Base-by-base conservation (phyloP, 2,329 filamentous ascomycete genomes). In the Aspergillus pseudoviridinutans region DNA sequence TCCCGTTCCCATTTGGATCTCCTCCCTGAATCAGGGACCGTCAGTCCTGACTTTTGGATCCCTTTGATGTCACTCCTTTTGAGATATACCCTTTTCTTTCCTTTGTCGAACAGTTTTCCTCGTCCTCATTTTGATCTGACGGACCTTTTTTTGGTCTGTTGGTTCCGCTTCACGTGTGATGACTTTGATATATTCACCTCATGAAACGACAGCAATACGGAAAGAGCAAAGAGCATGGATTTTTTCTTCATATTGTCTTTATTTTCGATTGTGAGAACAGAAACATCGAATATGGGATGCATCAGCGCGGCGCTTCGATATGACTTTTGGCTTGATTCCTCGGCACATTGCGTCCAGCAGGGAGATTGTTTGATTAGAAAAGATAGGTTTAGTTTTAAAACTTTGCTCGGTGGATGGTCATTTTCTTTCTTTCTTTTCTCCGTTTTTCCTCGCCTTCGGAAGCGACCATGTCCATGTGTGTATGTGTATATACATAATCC, bases 301-400 rank as follows among this genome's bases (percentile, higher is more conserved):
- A 62, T 62, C 56, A 61, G 61, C 61, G 49, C 49, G 61, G 59
- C 57, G 57, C 57, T 52, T 51, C 49, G 46, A 55, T 49, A 29
- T 28, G 27, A 29, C 24, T 53, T 41, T 53, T 49, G 44, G 44
- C 24, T 54, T 29, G 42, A 14, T 57, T 32, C 38, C 32, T 55
- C 54, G n/a, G 12, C 28, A 28, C 32, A 54, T 55, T 53, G 49
- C 20, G 35, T 41, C 46, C 53, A 46, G n/a, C 54, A 46, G 50
- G 50, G 49, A 49, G 35, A 42, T 51, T 58, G 51, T 60, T 52
- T 49, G 44, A 58, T 51, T 59, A 56, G 55, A 49, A 17, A 53
- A 29, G 38, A 50, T 54, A 49, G 42, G 52, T 24, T 46, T 27
- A 24, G 44, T 12, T 46, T 27, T 7, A 12, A 29, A 20, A 44